A percentile compares a stretch with the other conserved stretches of the same genome.
These are phyloP conservation scores for Xerocomus amazonicus DNA, from an alignment of 1,284 basidiomycete genomes.

Conservation along the genomic window DNA sequence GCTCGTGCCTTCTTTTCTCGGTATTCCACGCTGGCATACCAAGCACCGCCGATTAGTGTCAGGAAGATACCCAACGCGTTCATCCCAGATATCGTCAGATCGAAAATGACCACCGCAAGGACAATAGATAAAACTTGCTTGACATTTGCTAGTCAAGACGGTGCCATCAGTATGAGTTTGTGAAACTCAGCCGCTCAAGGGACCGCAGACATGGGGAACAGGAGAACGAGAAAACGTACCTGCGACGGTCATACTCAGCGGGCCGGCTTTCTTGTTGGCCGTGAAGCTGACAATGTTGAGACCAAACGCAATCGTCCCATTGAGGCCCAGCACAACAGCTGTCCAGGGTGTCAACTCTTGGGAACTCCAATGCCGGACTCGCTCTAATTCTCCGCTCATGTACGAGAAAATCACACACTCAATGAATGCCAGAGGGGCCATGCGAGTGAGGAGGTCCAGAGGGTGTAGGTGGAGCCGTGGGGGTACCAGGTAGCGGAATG, in stretches of 20 bases:
- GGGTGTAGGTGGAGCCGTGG: conserved; percentile 67
- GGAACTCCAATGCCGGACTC: conserved; percentile 51
- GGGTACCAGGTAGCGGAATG: conserved; percentile 35
- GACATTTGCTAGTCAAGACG: conserved; percentile 61
- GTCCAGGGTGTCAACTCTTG: conserved; percentile 50
- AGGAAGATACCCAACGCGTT: conserved; percentile 80
- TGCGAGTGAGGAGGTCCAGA: conserved; percentile 78
- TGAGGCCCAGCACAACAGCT: conserved; percentile 60
- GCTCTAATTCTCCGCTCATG: conserved; percentile 73
- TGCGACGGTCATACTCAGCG: conserved; percentile 84
- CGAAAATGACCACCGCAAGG: conserved; percentile 79
- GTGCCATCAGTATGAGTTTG: conserved; percentile 1
- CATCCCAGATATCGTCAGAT: conserved; percentile 71
- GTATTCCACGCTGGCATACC: conserved; percentile 77
- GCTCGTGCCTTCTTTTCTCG: conserved; percentile 44
- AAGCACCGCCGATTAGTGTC: conserved; percentile 80
- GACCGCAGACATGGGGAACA: not conserved
- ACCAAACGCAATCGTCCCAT: conserved; percentile 84
- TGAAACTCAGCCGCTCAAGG: too few relatives aligned
- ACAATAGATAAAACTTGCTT: conserved; percentile 94
- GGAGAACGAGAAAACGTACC: conserved; percentile 44
- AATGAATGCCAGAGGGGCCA: conserved; percentile 85
- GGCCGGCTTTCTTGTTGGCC: conserved; percentile 85
- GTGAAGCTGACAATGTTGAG: conserved; percentile 91
- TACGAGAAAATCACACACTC: conserved; percentile 79